Percentiles rank a stretch among this genome's conserved stretches.
phyloP scores from a whole-genome alignment of 2,329 filamentous ascomycete species.

The Epichloe glyceriae region DNA sequence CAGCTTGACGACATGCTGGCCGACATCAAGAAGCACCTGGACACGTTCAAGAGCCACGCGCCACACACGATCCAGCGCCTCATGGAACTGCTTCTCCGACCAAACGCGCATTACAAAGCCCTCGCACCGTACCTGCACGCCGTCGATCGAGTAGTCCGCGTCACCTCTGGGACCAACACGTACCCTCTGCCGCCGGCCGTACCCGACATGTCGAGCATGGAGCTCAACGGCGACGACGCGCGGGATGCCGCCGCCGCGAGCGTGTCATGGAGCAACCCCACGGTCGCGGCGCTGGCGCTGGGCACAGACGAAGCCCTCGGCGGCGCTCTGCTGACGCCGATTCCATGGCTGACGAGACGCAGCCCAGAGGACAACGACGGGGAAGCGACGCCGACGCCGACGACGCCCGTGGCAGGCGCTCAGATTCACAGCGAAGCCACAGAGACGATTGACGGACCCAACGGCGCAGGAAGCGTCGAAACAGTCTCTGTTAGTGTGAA shows the following conservation, averaged over 20 bases:
- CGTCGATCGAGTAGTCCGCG: conserved; percentile 78
- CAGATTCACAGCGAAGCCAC: conserved; percentile 58
- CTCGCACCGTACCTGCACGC: conserved; percentile 80
- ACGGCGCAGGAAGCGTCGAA: conserved; percentile 66
- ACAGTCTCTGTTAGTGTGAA: conserved; percentile 68
- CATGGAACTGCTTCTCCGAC: conserved; percentile 69
- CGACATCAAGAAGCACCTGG: conserved; percentile 49
- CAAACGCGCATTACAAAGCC: conserved; percentile 66
- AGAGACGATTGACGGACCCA: conserved; percentile 69
- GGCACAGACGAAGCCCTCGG: conserved; percentile 83
- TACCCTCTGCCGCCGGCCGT: conserved; percentile 70
- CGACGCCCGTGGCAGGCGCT: conserved; percentile 16
- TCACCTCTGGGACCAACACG: conserved; percentile 66
- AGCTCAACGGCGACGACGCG: conserved; percentile 48
- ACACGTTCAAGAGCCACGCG: conserved; percentile 59
- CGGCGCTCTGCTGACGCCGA: conserved; percentile 83
- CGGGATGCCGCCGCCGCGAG: conserved; percentile 23
- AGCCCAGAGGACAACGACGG: conserved; percentile 18
- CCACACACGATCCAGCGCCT: conserved; percentile 90
- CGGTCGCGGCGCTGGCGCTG: conserved; percentile 38
- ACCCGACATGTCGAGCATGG: conserved; percentile 42
- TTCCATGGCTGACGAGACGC: conserved; percentile 62
- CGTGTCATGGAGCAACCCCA: conserved; percentile 36
- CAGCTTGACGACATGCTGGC: conserved; percentile 50
- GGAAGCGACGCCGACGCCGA: background rate